Conservation (phyloP, 2,329 filamentous ascomycete species). For the Ophiosphaerella herpotricha region DNA sequence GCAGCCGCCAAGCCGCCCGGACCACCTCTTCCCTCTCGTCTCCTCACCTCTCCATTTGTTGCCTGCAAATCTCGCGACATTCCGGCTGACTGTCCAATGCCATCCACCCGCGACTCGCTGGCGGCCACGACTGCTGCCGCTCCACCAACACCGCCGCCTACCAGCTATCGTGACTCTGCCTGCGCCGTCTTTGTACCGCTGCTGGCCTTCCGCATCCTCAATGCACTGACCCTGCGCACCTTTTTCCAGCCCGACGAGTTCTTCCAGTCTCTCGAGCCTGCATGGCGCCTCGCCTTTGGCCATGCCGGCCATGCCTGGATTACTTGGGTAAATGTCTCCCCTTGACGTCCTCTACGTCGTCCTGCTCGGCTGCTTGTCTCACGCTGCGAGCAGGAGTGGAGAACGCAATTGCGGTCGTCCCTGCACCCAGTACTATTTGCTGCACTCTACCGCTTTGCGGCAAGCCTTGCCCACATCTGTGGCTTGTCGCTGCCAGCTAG, state of each 20-base stretch:
- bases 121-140: conserved; percentile 37
- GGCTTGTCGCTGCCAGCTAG: conserved; percentile 60
- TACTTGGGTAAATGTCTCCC: conserved; percentile 75
- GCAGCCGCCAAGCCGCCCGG: conserved; percentile 25
- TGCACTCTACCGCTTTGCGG: conserved; percentile 67
- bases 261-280: conserved; percentile 93
- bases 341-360: conserved; percentile 4
- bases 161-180: conserved; percentile 40
- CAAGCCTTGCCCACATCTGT: conserved; percentile 61
- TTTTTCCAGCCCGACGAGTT: conserved; percentile 99
- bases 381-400: conserved; percentile 77
- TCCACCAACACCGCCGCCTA: conserved; percentile 21
- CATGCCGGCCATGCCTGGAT: conserved; percentile 79
- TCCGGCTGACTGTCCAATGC: conserved; percentile 24
- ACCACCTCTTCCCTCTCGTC: conserved; percentile 8
- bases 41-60: conserved; percentile 15
- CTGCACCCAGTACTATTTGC: conserved; percentile 90
- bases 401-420: conserved; percentile 82
- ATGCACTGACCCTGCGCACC: conserved; percentile 77
- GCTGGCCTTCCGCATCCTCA: conserved; percentile 75
- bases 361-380: conserved; percentile 26
- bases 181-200: conserved; percentile 42
- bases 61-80: conserved; percentile 14
- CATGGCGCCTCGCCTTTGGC: conserved; percentile 88
- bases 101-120: conserved; percentile 31